Evolutionary conservation across 768 basidiomycete species (phyloP).

Genomic region (Porphyrellus cyaneotinctus): DNA sequence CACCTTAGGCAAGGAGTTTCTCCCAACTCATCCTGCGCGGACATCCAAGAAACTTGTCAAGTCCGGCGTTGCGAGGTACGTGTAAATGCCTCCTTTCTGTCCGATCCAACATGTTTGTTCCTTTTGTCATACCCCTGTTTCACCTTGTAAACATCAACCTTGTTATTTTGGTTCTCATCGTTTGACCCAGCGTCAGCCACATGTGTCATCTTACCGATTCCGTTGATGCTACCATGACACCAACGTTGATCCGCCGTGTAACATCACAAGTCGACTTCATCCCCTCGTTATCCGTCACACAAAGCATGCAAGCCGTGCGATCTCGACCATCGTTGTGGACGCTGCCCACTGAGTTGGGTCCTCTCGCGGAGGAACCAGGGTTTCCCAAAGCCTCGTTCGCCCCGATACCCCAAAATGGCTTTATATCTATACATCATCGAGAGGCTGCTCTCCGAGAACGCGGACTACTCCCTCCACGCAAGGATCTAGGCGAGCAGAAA

Average conservation of each 20-base stretch:
- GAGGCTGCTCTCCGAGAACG: slow-evolving; percentile 60
- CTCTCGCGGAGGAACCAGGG: not conserved
- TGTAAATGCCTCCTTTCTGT: not conserved
- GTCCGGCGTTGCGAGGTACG: slow-evolving; percentile 13
- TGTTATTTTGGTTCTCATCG: not conserved
- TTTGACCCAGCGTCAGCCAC: not conserved
- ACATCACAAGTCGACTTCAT: slow-evolving; percentile 27
- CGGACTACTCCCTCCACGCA: slow-evolving; percentile 49
- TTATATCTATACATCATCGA: slow-evolving; percentile 21
- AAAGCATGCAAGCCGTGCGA: not conserved
- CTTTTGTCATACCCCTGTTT: not conserved
- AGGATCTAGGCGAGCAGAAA: slow-evolving; percentile 36
- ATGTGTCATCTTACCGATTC: not conserved
- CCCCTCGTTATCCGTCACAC: slow-evolving; percentile 7
- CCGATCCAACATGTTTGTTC: not conserved
- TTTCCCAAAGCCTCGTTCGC: slow-evolving; percentile 2
- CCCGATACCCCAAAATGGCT: slow-evolving; percentile 19
- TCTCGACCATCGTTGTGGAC: slow-evolving; percentile 15
- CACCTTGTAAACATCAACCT: not conserved
- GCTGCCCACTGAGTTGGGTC: not conserved
- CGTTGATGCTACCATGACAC: slow-evolving; percentile 3
- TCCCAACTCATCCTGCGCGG: not conserved
- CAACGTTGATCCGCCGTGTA: slow-evolving; percentile 28
- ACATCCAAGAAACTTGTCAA: slow-evolving; percentile 3
- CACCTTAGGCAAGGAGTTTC: not conserved